Percentiles rank a stretch among this genome's conserved stretches.
These are phyloP conservation scores for Aspergillus fructus DNA, from an alignment of 2,329 filamentous ascomycete genomes.

Conservation along the genomic window DNA sequence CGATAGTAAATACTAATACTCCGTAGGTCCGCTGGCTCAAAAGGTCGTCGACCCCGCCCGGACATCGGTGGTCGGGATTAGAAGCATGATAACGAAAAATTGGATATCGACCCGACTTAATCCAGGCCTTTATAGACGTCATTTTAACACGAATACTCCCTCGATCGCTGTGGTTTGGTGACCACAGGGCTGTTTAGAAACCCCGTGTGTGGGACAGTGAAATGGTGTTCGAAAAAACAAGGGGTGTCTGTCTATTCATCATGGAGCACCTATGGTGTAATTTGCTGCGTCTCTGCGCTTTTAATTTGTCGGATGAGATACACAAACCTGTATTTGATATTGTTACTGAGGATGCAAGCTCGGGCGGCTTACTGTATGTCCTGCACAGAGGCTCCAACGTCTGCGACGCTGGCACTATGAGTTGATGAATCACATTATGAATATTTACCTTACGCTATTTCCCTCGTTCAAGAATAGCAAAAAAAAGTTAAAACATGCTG, in stretches of 20 bases:
- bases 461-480: not conserved
- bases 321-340: constrained; percentile 20
- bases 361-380: constrained; percentile 21
- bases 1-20: constrained; percentile 15
- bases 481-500: not conserved
- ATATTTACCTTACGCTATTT: not conserved
- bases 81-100: constrained; percentile 17
- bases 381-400: constrained; percentile 24
- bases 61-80: constrained; percentile 28
- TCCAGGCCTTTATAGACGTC: constrained; percentile 5
- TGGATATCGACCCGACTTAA: constrained; percentile 8
- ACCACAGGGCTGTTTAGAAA: constrained; percentile 14
- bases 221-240: not conserved
- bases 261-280: not conserved
- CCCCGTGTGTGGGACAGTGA: not conserved
- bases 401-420: constrained; percentile 30
- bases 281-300: not conserved
- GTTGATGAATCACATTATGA: constrained; percentile 31
- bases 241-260: not conserved
- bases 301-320: constrained; percentile 12
- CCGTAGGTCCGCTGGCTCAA: constrained; percentile 41
- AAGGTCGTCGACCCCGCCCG: constrained; percentile 30
- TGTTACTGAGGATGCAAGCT: constrained; percentile 14
- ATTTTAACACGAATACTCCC: not conserved
- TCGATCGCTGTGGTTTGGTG: constrained; percentile 11